Evolutionary conservation across 2,329 filamentous ascomycete species (phyloP), one percentile per base, ranked within the genome.

Genomic region (Cladosporium phlei): DNA sequence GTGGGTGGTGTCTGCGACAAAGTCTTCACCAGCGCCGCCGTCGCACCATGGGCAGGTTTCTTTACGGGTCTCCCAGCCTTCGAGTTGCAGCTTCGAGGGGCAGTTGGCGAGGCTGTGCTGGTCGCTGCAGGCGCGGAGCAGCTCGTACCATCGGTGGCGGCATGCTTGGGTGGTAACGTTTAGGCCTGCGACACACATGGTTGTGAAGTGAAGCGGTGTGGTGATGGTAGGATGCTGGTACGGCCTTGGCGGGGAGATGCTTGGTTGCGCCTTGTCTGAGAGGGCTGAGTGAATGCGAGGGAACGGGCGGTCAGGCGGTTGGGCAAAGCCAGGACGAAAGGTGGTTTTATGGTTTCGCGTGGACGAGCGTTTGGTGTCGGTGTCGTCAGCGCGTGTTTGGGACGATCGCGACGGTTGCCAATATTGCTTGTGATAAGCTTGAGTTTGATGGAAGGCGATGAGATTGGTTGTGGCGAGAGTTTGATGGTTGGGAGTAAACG

Each of bases 121-220:
- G 2, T 68, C 63, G 21, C 59, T 59, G 62, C 72, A 75, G 34
- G 70, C 59, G 28, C 66, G 63, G 25, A 69, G 60, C 21, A 75
- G 66, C 49, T 71, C 66, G 61, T 73, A 74, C 72, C 72, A 75
- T 50, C 72, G 68, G 53, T 75, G 72, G 46, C 65, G 61, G 65
- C 72, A 75, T 33, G 67, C 59, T 44, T 69, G 65, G 6, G 66
- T 65, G 40, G 70, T 69, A 48, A 74, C 69, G 60, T 73, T 73
- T 34, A 75, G 65, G 52, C 73, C 69, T 52, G 71, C 71, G 59
- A 74, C 61, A 53, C 72, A 75, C 72, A 75, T 75, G 55, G 34
- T 64, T 38, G n/a, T 28, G 21, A 34, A 37, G 39, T 32, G 21
- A 2, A 22, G 17, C 32, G 25, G 24, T 20, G 27, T 24, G 28